Evolutionary conservation across 257 asterid species (phyloP).

Genomic region (Petrea volubilis): DNA sequence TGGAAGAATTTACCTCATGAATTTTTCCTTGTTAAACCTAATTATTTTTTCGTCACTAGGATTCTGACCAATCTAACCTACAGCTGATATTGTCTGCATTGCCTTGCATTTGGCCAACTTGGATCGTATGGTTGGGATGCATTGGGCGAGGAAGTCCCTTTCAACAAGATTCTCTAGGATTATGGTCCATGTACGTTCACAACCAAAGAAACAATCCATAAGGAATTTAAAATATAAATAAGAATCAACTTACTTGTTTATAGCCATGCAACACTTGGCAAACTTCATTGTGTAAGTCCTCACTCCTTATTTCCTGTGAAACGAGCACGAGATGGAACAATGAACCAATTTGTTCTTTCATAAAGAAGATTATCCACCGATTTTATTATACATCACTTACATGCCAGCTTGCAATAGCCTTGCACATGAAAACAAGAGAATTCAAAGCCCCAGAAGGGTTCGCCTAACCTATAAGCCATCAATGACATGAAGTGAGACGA

Average conservation of each 20-base stretch:
- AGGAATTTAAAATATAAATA: not conserved
- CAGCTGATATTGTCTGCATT: too few species aligned
- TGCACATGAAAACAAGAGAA: constrained; percentile 76
- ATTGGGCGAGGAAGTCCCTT: too few species aligned
- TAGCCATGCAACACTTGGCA: constrained; percentile 91
- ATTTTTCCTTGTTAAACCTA: too few species aligned
- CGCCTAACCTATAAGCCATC: constrained; percentile 68
- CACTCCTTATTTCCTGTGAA: constrained; percentile 86
- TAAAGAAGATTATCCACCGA: constrained; percentile 1
- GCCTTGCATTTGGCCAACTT: too few species aligned
- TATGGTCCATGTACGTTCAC: not conserved
- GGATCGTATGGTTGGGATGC: too few species aligned
- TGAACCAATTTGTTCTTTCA: not conserved
- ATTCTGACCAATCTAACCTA: too few species aligned
- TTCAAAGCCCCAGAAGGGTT: constrained; percentile 89
- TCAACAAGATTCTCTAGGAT: too few species aligned
- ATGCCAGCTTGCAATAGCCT: constrained; percentile 98
- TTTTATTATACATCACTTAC: constrained; percentile 53
- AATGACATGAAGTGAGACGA: constrained; percentile 3
- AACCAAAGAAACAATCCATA: not conserved
- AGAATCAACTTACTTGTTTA: constrained; percentile 64
- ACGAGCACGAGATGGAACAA: constrained; percentile 11
- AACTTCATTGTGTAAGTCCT: constrained; percentile 81
- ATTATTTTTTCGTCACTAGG: too few species aligned
- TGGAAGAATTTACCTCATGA: not conserved